phyloP scores from a whole-genome alignment of 768 basidiomycete species.

The Naematelia encephala region DNA sequence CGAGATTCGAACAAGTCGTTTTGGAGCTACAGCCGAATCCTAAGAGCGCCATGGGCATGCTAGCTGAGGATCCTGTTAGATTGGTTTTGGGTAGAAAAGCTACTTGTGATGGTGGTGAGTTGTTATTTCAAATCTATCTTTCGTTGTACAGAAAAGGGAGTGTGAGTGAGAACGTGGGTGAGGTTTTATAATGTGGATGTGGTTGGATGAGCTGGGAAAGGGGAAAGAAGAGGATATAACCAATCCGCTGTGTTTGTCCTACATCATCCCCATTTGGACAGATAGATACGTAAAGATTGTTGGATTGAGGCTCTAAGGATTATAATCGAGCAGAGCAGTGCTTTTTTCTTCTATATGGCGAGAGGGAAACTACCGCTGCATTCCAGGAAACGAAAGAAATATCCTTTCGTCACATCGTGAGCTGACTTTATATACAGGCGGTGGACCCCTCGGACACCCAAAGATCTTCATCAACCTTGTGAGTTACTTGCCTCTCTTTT shows the following conservation, averaged over 20 bases:
- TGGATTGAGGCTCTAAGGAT: no score
- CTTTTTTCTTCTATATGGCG: no score
- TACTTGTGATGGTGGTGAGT: slow-evolving; percentile 90
- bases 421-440: slow-evolving; percentile 58
- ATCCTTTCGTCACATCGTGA: no score
- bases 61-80: slow-evolving; percentile 78
- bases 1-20: slow-evolving; percentile 88
- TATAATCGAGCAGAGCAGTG: no score
- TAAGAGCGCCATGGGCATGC: slow-evolving; percentile 83
- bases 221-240: neutral
- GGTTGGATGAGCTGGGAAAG: neutral
- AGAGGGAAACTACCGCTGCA: no score
- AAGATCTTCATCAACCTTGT: slow-evolving; percentile 95
- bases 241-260: slow-evolving; percentile 1
- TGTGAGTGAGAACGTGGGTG: no score
- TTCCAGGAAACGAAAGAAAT: no score
- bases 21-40: slow-evolving; percentile 86
- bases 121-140: neutral
- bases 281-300: no score
- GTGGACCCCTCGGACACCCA: slow-evolving; percentile 91
- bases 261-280: no score
- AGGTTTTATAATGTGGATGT: neutral
- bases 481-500: slow-evolving; percentile 44
- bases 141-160: neutral
- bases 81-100: slow-evolving; percentile 79